Conservation (phyloP, 192 early-diverging fungal genomes). For the Coemansia sp. region DNA sequence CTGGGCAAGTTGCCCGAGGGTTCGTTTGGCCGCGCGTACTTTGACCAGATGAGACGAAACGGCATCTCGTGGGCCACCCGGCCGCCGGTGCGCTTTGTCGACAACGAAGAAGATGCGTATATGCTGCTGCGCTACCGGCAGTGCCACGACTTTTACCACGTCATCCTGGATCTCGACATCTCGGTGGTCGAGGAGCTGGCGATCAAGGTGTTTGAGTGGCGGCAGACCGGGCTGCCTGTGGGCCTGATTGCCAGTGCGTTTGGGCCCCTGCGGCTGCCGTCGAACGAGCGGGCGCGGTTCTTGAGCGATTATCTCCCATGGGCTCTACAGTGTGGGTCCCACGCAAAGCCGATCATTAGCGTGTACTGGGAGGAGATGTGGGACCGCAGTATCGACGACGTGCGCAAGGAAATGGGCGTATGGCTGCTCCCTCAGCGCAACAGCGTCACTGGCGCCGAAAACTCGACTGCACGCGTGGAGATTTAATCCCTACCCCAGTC, state of each 20-base stretch:
- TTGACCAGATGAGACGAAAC: conserved; percentile 72
- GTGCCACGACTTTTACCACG: conserved; percentile 93
- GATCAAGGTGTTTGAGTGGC: conserved; percentile 92
- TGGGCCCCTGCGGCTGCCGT: conserved; percentile 70
- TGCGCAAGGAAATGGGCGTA: conserved; percentile 74
- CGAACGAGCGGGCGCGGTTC: conserved; percentile 58
- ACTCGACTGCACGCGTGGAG: not conserved
- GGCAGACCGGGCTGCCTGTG: conserved; percentile 88
- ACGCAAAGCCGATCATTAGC: conserved; percentile 75
- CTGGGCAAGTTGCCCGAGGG: conserved; percentile 59
- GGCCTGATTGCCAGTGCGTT: conserved; percentile 74
- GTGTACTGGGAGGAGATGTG: conserved; percentile 86
- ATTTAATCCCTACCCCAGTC: no score
- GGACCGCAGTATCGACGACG: conserved; percentile 59
- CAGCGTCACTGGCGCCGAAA: not conserved
- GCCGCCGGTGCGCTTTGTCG: conserved; percentile 78
- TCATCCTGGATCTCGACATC: conserved; percentile 73
- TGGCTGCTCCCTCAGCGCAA: conserved; percentile 49
- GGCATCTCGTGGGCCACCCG: conserved; percentile 80
- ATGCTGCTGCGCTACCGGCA: conserved; percentile 91
- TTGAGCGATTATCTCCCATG: conserved; percentile 80
- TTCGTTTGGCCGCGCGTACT: conserved; percentile 86
- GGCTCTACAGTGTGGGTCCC: conserved; percentile 80
- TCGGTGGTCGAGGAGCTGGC: conserved; percentile 88
- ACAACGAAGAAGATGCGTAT: conserved; percentile 88